These are phyloP conservation scores for Ricinus communis DNA, from an alignment of 345 rosid genomes.

Conservation along the genomic window DNA sequence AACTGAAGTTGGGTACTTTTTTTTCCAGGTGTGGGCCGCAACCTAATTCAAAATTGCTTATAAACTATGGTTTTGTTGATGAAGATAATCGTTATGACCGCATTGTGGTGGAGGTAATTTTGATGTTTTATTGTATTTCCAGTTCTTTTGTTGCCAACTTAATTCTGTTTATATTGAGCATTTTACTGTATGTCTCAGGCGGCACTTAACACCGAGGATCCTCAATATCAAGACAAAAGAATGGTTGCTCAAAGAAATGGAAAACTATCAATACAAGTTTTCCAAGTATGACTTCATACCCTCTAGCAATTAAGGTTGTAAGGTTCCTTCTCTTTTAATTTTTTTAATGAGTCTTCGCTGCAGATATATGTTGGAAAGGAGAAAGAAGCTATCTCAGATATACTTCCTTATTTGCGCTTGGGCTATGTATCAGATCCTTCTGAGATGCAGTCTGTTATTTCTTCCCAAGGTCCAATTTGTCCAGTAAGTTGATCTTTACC, in stretches of 20 bases:
- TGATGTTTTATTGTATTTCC: neutral
- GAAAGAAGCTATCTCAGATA: conserved; percentile 78
- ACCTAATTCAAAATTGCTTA: conserved; percentile 86
- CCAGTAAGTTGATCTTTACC: conserved; percentile 49
- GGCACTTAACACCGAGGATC: conserved; percentile 88
- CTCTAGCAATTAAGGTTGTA: conserved; percentile 11
- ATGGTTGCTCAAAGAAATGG: conserved; percentile 96
- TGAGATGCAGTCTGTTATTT: conserved; percentile 90
- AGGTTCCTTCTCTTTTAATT: conserved; percentile 16
- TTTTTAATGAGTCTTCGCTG: conserved; percentile 18
- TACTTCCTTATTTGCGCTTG: conserved; percentile 86
- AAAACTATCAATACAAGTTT: conserved; percentile 69
- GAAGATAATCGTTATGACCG: conserved; percentile 87
- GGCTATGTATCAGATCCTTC: conserved; percentile 89
- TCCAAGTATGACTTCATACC: conserved; percentile 49
- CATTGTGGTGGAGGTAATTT: conserved; percentile 64
- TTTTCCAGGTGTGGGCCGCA: conserved; percentile 94
- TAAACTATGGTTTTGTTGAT: conserved; percentile 93
- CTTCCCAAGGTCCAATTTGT: conserved; percentile 95
- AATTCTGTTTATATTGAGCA: conserved; percentile 20
- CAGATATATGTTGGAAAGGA: conserved; percentile 85
- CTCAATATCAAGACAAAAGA: conserved; percentile 96
- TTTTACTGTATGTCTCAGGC: conserved; percentile 50
- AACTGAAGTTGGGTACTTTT: conserved; percentile 14
- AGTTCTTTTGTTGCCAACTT: conserved; percentile 9